phyloP scores from a whole-genome alignment of 495 filamentous ascomycete genomes.

The Acidiella bohemica region DNA sequence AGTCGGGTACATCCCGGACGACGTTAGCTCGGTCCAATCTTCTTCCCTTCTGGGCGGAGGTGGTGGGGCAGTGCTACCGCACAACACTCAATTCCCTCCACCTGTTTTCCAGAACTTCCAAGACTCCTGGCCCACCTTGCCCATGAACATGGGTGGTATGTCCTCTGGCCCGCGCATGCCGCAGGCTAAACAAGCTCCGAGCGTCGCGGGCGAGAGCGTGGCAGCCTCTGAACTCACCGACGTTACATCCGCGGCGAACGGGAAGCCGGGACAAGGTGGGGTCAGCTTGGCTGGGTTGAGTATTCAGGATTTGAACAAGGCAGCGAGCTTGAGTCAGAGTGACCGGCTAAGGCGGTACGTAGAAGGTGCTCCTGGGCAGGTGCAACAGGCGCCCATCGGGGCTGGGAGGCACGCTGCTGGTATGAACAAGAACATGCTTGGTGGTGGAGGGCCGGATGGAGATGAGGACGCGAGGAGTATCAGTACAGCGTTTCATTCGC shows the following conservation, averaged over 20 bases:
- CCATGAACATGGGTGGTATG: slow-evolving; percentile 16
- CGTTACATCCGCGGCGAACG: slow-evolving; percentile 40
- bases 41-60: slow-evolving; percentile 65
- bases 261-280: slow-evolving; percentile 58
- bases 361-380: slow-evolving; percentile 47
- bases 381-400: slow-evolving; percentile 29
- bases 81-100: slow-evolving; percentile 70
- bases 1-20: slow-evolving; percentile 88
- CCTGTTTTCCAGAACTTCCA: slow-evolving; percentile 91
- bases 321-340: slow-evolving; percentile 70
- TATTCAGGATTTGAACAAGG: slow-evolving; percentile 61
- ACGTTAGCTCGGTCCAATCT: slow-evolving; percentile 90
- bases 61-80: too few relatives aligned
- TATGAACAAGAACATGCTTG: slow-evolving; percentile 1
- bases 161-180: not conserved
- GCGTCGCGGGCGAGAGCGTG: slow-evolving; percentile 79
- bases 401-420: slow-evolving; percentile 26
- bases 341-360: slow-evolving; percentile 80
- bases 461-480: slow-evolving; percentile 94
- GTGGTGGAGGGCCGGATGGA: slow-evolving; percentile 45
- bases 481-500: slow-evolving; percentile 90
- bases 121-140: slow-evolving; percentile 76
- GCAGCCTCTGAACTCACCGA: slow-evolving; percentile 81
- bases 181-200: slow-evolving; percentile 37
- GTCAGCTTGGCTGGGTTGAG: slow-evolving; percentile 73